Percentiles rank a stretch among this genome's conserved stretches.
phyloP scores from a whole-genome alignment of 208 protist genomes.

The Trypanosoma cruzi region DNA sequence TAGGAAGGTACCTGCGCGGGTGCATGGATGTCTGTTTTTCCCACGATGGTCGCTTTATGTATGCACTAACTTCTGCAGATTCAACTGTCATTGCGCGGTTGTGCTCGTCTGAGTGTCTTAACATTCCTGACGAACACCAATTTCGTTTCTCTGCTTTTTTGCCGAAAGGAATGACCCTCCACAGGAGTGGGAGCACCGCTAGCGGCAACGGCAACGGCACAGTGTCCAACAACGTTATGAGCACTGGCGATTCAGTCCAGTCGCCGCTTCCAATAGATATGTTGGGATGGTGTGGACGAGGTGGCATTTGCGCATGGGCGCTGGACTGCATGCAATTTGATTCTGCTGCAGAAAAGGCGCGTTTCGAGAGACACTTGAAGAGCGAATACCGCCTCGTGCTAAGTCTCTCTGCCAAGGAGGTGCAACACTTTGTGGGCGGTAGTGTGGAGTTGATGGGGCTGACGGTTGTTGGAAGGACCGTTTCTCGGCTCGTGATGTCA shows the following conservation, averaged over 20 bases:
- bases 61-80: conserved; percentile 26
- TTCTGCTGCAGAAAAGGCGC: conserved; percentile 15
- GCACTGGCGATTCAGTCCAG: neutral
- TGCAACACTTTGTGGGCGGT: conserved; percentile 25
- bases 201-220: neutral
- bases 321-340: conserved; percentile 32
- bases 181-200: neutral
- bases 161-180: neutral
- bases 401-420: conserved; percentile 18
- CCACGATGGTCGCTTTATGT: conserved; percentile 30
- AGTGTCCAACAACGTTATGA: neutral
- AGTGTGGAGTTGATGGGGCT: conserved; percentile 25
- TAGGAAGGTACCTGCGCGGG: conserved; percentile 20
- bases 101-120: conserved; percentile 22
- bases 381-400: conserved; percentile 22
- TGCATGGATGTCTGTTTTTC: conserved; percentile 36
- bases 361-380: conserved; percentile 28
- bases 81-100: conserved; percentile 15
- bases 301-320: conserved; percentile 33
- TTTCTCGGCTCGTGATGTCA: conserved; percentile 26
- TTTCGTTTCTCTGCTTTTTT: conserved; percentile 24
- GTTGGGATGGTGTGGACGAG: conserved; percentile 32
- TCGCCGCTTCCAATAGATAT: conserved; percentile 16
- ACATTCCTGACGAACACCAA: conserved; percentile 30
- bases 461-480: neutral